These are phyloP conservation scores for Gamsiella multidivaricata DNA, from an alignment of 192 early-diverging fungal genomes.

Conservation along the genomic window DNA sequence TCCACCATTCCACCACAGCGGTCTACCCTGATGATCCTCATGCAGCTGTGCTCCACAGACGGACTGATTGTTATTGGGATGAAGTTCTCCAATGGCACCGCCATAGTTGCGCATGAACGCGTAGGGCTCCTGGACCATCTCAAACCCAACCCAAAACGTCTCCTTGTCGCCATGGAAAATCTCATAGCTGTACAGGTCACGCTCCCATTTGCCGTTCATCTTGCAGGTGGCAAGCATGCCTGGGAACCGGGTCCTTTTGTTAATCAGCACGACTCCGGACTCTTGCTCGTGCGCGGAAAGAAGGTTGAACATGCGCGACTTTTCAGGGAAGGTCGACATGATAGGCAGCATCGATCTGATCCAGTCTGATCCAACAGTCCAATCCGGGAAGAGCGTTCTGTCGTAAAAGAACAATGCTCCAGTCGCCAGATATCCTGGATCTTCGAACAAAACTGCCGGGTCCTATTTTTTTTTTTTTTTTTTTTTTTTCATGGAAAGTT, in stretches of 20 bases:
- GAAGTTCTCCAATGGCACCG: conserved; percentile 63
- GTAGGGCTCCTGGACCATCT: conserved; percentile 68
- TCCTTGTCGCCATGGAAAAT: conserved; percentile 76
- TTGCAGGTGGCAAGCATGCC: conserved; percentile 66
- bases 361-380: conserved; percentile 54
- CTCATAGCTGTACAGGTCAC: conserved; percentile 61
- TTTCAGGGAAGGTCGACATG: conserved; percentile 49
- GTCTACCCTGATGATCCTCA: conserved; percentile 50
- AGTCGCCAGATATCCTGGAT: conserved; percentile 58
- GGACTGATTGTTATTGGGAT: conserved; percentile 24
- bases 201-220: conserved; percentile 63
- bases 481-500: too few species aligned
- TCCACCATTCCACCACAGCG: conserved; percentile 66
- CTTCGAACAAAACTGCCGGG: conserved; percentile 63
- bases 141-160: conserved; percentile 74
- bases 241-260: conserved; percentile 62
- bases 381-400: conserved; percentile 62
- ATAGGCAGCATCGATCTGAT: conserved; percentile 63
- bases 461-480: conserved; percentile 20
- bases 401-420: conserved; percentile 73
- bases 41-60: conserved; percentile 64
- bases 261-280: conserved; percentile 67
- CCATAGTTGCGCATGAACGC: conserved; percentile 60
- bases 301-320: conserved; percentile 54
- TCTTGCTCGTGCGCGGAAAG: conserved; percentile 68